phyloP scores from a whole-genome alignment of 768 basidiomycete species.

The Pisolithus sp. region DNA sequence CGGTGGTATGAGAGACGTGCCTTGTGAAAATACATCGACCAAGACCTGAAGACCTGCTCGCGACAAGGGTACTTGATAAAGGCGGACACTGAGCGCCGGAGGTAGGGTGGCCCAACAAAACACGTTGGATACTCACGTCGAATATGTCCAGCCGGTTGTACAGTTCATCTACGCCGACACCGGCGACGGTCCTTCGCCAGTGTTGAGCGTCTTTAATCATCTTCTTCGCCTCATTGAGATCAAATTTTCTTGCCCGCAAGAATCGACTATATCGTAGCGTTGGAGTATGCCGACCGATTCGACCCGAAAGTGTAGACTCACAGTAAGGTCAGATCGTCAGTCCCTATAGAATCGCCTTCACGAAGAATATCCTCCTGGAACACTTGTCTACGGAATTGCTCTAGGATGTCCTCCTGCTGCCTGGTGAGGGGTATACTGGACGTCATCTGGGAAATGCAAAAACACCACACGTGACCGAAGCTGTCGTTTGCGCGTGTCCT shows the following conservation, averaged over 20 bases:
- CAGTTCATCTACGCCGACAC: conserved; percentile 59
- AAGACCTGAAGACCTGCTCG: conserved; percentile 61
- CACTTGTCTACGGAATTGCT: conserved; percentile 46
- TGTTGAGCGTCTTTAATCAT: conserved; percentile 64
- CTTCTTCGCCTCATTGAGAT: conserved; percentile 48
- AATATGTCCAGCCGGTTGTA: conserved; percentile 61
- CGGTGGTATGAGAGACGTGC: conserved; percentile 26
- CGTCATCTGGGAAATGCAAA: not conserved
- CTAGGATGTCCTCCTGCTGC: conserved; percentile 35
- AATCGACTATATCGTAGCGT: conserved; percentile 47
- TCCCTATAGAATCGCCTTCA: conserved; percentile 57
- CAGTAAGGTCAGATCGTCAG: conserved; percentile 55
- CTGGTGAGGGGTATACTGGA: conserved; percentile 8
- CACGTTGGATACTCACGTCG: conserved; percentile 44
- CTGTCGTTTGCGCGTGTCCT: no score
- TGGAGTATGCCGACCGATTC: not conserved
- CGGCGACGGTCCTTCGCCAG: conserved; percentile 62
- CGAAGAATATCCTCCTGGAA: conserved; percentile 48
- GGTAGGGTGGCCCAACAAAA: not conserved
- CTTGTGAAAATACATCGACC: conserved; percentile 79
- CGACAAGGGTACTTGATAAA: conserved; percentile 58
- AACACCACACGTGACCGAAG: not conserved
- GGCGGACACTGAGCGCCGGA: not conserved
- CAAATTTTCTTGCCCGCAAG: conserved; percentile 64
- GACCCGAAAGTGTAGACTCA: conserved; percentile 23